Conservation (phyloP, 2,329 filamentous ascomycete species). For the Plenodomus lindquistii region DNA sequence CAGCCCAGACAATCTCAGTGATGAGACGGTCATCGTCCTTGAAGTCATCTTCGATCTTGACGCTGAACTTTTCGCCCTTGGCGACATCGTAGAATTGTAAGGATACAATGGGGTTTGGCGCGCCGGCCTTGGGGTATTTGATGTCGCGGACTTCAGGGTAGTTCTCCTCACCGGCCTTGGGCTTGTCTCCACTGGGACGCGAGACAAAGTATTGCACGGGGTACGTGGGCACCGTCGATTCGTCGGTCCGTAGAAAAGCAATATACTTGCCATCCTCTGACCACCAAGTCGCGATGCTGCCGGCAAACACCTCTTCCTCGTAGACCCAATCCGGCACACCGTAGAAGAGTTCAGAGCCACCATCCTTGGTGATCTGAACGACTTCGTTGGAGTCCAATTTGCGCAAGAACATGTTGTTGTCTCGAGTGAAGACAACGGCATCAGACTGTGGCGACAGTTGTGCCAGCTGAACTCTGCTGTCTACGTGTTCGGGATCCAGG, state of each 20-base stretch:
- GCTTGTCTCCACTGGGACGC: slow-evolving; percentile 74
- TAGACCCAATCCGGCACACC: slow-evolving; percentile 98
- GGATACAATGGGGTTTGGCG: slow-evolving; percentile 88
- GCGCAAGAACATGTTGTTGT: slow-evolving; percentile 89
- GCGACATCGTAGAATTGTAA: slow-evolving; percentile 85
- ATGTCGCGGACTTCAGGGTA: slow-evolving; percentile 91
- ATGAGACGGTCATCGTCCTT: slow-evolving; percentile 82
- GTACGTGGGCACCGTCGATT: slow-evolving; percentile 87
- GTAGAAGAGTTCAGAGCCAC: slow-evolving; percentile 87
- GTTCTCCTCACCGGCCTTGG: slow-evolving; percentile 73
- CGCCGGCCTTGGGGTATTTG: slow-evolving; percentile 96
- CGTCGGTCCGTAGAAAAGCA: slow-evolving; percentile 91
- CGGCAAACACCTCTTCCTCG: slow-evolving; percentile 80
- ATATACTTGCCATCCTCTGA: slow-evolving; percentile 85
- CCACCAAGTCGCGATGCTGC: slow-evolving; percentile 92
- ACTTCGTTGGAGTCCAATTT: slow-evolving; percentile 64
- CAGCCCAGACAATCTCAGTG: slow-evolving; percentile 91
- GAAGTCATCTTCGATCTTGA: slow-evolving; percentile 78
- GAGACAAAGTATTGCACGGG: slow-evolving; percentile 93
- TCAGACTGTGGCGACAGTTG: slow-evolving; percentile 88
- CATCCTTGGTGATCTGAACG: slow-evolving; percentile 80
- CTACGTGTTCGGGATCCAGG: slow-evolving; percentile 69
- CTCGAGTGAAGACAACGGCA: slow-evolving; percentile 82
- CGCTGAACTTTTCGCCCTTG: slow-evolving; percentile 76
- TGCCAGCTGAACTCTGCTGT: slow-evolving; percentile 76